Evolutionary conservation across 441 rosid species (phyloP).

Genomic region (Iberis amara): DNA sequence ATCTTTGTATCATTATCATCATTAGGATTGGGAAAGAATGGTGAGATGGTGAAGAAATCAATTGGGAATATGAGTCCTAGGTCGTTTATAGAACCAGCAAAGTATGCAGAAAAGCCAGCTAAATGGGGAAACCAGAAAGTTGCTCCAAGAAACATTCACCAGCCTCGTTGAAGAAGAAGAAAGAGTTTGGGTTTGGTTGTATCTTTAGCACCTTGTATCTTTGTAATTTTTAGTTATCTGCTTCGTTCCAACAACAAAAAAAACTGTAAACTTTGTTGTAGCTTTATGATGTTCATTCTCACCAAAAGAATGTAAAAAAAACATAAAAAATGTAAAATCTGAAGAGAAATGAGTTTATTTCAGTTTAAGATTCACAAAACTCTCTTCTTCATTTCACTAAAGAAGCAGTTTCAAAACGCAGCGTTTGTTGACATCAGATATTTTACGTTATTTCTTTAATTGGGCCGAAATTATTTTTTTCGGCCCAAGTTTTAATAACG

Average conservation of each 20-base stretch:
- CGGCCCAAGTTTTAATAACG: too few species aligned
- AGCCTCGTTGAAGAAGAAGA: constrained; percentile 43
- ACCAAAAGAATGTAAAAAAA: constrained; percentile 40
- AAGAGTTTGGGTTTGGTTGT: neutral
- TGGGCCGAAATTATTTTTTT: too few species aligned
- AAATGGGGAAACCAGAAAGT: constrained; percentile 37
- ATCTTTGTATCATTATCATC: neutral
- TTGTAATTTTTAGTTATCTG: constrained; percentile 33
- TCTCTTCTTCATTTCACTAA: too few species aligned
- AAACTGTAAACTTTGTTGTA: constrained; percentile 26
- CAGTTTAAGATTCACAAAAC: too few species aligned
- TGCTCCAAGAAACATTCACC: constrained; percentile 44
- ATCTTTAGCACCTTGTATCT: constrained; percentile 28
- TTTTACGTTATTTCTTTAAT: too few species aligned
- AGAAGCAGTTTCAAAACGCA: too few species aligned
- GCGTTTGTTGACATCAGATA: too few species aligned
- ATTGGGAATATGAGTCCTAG: constrained; percentile 29
- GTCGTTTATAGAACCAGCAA: constrained; percentile 31
- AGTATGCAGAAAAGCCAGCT: constrained; percentile 43
- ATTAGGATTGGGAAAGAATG: constrained; percentile 36
- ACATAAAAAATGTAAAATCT: constrained; percentile 33
- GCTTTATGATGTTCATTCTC: constrained; percentile 31
- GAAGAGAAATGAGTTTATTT: constrained; percentile 29
- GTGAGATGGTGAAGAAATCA: constrained; percentile 29
- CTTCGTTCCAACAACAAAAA: constrained; percentile 16